These are phyloP conservation scores for Solanum hybrid DNA, from an alignment of 305 asterid species.

Conservation along the genomic window DNA sequence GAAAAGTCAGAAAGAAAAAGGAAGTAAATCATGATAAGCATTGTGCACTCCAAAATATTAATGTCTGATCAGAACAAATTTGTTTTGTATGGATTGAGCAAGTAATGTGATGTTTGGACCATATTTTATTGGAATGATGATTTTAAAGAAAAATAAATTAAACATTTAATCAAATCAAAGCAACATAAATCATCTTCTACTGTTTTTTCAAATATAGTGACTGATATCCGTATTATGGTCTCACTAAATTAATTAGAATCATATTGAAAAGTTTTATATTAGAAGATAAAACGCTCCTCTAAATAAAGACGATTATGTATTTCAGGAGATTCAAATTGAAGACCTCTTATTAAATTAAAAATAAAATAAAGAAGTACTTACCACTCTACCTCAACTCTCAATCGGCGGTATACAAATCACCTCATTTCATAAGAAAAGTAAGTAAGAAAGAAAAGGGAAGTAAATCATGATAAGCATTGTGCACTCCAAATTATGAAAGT, in stretches of 20 bases:
- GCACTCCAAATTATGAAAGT: background rate
- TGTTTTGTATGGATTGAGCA: too few relatives aligned
- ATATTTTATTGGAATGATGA: too few relatives aligned
- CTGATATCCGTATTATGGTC: background rate
- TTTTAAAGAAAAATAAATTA: too few relatives aligned
- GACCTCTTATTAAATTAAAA: too few relatives aligned
- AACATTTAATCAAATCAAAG: background rate
- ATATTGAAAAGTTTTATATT: background rate
- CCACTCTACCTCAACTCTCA: background rate
- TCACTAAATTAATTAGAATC: too few relatives aligned
- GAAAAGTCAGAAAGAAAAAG: background rate
- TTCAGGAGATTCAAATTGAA: background rate
- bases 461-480: background rate
- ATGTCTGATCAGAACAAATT: background rate
- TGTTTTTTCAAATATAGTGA: background rate
- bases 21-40: background rate
- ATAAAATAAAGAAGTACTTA: too few relatives aligned
- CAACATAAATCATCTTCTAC: background rate
- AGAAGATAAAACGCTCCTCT: background rate
- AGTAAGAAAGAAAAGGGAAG: background rate
- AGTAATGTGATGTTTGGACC: too few relatives aligned
- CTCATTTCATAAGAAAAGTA: background rate
- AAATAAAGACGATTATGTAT: too few relatives aligned
- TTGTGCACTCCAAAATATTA: background rate
- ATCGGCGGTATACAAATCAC: background rate